Evolutionary conservation across 1,139 yeast species (phyloP).

Genomic region (Protomyces lactucae-debilis): DNA sequence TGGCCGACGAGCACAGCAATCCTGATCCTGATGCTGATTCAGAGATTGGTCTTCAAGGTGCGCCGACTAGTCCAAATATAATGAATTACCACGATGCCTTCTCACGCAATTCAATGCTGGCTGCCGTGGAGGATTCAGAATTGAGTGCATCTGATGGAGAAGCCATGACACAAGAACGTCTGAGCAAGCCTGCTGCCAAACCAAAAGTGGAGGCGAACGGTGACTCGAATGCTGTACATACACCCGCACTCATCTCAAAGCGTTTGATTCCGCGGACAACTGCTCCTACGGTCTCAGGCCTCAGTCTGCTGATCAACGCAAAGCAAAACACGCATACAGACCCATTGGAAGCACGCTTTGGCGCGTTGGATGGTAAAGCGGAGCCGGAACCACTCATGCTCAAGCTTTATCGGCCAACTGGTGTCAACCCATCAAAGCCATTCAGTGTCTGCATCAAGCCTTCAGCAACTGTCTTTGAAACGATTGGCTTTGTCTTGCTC

Average conservation of each 20-base stretch:
- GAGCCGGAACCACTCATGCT: conserved; percentile 40
- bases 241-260: neutral
- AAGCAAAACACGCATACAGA: conserved; percentile 35
- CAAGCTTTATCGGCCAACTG: conserved; percentile 42
- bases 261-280: neutral
- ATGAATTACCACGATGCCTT: neutral
- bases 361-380: conserved; percentile 43
- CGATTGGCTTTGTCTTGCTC: conserved; percentile 45
- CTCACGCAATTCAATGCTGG: neutral
- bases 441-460: conserved; percentile 42
- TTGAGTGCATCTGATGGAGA: neutral
- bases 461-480: conserved; percentile 43
- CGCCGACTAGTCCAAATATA: neutral
- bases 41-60: neutral
- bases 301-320: conserved; percentile 31
- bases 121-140: neutral
- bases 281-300: conserved; percentile 5
- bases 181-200: neutral
- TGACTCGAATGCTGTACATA: neutral
- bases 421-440: conserved; percentile 38
- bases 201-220: neutral
- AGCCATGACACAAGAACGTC: neutral
- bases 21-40: neutral
- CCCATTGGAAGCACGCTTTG: conserved; percentile 43
- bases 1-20: neutral